Base-by-base conservation (phyloP, 1,284 basidiomycete species). In the Psilocybe mexicana region DNA sequence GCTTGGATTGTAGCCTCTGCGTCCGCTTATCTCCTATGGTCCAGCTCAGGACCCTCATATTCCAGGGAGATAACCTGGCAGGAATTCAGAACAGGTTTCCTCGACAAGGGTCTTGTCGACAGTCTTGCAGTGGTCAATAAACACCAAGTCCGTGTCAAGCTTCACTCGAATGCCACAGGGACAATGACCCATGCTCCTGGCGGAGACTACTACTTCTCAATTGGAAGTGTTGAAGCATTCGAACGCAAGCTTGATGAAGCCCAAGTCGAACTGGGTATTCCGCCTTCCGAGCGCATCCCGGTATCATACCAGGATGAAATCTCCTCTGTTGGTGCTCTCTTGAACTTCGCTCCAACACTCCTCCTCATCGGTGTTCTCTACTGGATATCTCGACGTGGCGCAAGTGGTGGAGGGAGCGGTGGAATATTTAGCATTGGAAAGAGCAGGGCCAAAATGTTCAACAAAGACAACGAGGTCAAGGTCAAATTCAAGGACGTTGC, bases 381-480 rank as follows among this genome's bases (percentile, higher is more conserved):
- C 68, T 99, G 89, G 82, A 89, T 98, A 78, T 92, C 90, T 40
- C 84, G 93, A 59, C 81, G 93, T 59, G 88, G 93, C 28, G 81
- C 87, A 40, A 83, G 84, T 23, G 81, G 89, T 49, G 83, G 86
- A 7, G 84, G 89, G 14, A 40, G n/a, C 7, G 93, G 95, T 33
- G 96, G 96, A 42, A 96, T 99, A 60, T 99, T 99, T 77, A 95
- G 86, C 71, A 96, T 99, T 55, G 97, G 97, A 61, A 98, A 98
- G 80, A 95, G 93, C 70, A 87, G 84, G 63, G 96, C 97, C 24
- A 95, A 90, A 76, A 82, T 98, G 74, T 99, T 98, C 79, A 98
- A 98, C 81, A 93, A 97, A 78, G 96, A 99, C 70, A 94, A 92
- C 43, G 93, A 96, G 58, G 90, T 99, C 69, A 92, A 89, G 71